Evolutionary conservation across 2,329 filamentous ascomycete genomes (phyloP), one percentile per base, ranked within the genome.

Genomic region (Podosphaera fusca): DNA sequence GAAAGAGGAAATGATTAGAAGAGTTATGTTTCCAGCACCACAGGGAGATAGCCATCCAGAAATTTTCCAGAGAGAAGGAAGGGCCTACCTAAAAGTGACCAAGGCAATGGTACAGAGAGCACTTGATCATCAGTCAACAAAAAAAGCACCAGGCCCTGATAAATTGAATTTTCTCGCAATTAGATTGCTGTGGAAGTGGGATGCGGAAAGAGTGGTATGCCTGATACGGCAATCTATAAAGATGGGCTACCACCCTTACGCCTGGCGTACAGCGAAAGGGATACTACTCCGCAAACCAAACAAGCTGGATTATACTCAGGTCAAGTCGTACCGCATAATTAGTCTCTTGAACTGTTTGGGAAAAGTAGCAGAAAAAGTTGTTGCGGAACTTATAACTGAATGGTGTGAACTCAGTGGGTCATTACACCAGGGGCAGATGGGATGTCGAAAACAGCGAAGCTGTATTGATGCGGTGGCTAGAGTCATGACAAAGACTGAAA

Each of bases 1-100:
- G 42, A 55, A 55, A 35, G 52, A 55, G 30, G 36, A 55, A 55
- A 55, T 55, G 52, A 55, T 55, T 35, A 14, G 52, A 35, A 21
- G 29, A 29, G 36, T 33, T 10, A 55, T 31, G 29, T 42, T 30
- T 30, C 34, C 52, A 12, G 21, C 21, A 21, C 21, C 21, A 21
- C 21, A 21, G 21, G 21, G 21, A 21, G 21, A 21, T 21, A 21
- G 21, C 21, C 21, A 21, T 21, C 21, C 21, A 21, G 21, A 21
- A 21, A 21, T 21, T 21, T 8, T 35, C 36, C 36, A 14, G 21
- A 2, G 34, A 30, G n/a, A 35, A 40, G 35, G 52, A 30, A 30
- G 4, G n/a, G n/a, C 35, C 12, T 10, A 30, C 38, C 30, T 14
- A 40, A 30, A 38, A 35, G 52, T 55, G 4, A 55, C 21, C 4